A percentile compares a stretch with the other conserved stretches of the same genome.
Conservation (phyloP, 1,284 basidiomycete genomes). For the Cryptococcus sp. region DNA sequence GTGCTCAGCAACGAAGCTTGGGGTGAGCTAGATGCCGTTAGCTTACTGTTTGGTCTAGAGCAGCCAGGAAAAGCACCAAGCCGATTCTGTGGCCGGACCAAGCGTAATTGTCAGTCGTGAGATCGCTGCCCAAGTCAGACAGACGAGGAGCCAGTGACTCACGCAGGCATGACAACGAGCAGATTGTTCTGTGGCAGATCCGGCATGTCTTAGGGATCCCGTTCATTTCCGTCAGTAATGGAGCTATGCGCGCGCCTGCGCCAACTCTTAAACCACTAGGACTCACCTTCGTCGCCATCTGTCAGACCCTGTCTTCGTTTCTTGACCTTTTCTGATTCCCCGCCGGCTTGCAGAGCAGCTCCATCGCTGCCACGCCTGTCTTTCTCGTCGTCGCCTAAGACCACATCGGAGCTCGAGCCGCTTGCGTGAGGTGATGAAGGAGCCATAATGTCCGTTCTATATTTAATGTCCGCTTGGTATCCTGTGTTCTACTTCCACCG, state of each 20-base stretch:
- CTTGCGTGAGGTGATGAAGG: too few species aligned
- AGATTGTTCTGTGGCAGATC: conserved; percentile 40
- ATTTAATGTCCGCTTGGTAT: too few species aligned
- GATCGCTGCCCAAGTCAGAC: background rate
- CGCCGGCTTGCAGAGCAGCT: too few species aligned
- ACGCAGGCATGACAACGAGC: conserved; percentile 36
- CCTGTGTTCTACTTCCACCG: too few species aligned
- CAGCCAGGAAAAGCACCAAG: conserved; percentile 45
- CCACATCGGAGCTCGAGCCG: too few species aligned
- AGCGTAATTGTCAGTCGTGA: background rate
- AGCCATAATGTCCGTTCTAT: too few species aligned
- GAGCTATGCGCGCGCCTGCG: too few species aligned
- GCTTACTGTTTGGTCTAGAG: conserved; percentile 44
- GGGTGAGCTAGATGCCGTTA: background rate
- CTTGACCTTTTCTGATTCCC: conserved; percentile 5
- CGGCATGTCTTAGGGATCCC: conserved; percentile 34
- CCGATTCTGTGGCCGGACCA: conserved; percentile 27
- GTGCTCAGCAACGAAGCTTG: background rate
- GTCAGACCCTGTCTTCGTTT: conserved; percentile 35
- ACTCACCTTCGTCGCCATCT: conserved; percentile 43
- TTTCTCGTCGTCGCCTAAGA: too few species aligned
- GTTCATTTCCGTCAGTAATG: background rate
- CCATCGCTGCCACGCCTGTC: too few species aligned
- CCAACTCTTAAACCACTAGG: background rate
- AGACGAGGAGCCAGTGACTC: background rate